A percentile compares a stretch with the other conserved stretches of the same genome.
Conservation (phyloP, 148 eudicot genomes). For the Cornus controversa region DNA sequence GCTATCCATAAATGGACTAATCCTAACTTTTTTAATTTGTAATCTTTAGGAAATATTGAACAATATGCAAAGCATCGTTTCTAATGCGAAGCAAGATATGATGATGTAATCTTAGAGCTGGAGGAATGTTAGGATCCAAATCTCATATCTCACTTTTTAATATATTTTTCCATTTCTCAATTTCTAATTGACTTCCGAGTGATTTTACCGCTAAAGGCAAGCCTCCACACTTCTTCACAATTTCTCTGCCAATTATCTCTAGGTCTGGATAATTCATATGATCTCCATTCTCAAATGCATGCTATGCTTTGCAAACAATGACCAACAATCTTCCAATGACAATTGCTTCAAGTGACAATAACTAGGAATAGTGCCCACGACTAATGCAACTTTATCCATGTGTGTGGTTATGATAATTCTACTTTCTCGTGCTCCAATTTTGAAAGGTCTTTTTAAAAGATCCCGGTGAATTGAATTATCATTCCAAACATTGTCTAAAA, state of each 20-base stretch:
- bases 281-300: background rate
- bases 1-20: conserved; percentile 22
- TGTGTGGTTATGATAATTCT: conserved; percentile 24
- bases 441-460: background rate
- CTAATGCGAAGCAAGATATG: conserved; percentile 23
- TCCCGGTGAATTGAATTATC: conserved; percentile 4
- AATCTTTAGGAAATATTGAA: conserved; percentile 27
- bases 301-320: background rate
- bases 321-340: conserved; percentile 3
- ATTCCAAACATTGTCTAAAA: conserved; percentile 24
- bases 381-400: background rate
- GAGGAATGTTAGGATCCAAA: conserved; percentile 15
- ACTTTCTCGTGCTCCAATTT: conserved; percentile 19
- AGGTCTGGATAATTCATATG: background rate
- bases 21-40: conserved; percentile 16
- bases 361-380: conserved; percentile 11
- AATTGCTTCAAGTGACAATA: background rate
- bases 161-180: conserved; percentile 9
- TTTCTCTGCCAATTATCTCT: conserved; percentile 5
- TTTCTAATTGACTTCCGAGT: conserved; percentile 11
- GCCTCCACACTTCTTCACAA: conserved; percentile 21
- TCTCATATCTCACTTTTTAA: too few species aligned
- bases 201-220: conserved; percentile 31
- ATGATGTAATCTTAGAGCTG: conserved; percentile 19
- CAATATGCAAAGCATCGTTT: conserved; percentile 24